phyloP scores from a whole-genome alignment of 805 yeast genomes.

The Cyberlindnera galapagoensis region DNA sequence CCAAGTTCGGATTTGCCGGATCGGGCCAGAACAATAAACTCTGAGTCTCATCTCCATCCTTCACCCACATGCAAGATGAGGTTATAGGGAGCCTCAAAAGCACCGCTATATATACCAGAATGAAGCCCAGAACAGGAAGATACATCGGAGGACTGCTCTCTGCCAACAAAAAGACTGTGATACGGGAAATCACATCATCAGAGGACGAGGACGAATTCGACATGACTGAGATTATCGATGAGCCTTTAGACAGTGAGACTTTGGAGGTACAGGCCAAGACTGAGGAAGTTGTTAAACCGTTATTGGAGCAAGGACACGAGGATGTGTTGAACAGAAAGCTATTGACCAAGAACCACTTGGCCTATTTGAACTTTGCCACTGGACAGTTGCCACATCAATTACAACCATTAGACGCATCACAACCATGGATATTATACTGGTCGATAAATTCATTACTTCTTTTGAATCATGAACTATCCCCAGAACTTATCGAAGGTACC shows the following conservation, averaged over 20 bases:
- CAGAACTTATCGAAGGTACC: constrained; percentile 25
- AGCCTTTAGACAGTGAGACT: constrained; percentile 31
- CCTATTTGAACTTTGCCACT: constrained; percentile 15
- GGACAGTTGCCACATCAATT: constrained; percentile 19
- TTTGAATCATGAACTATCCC: constrained; percentile 28
- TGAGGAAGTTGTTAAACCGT: constrained; percentile 24
- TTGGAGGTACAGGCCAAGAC: constrained; percentile 28
- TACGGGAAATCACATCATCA: constrained; percentile 6
- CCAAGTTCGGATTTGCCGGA: too few relatives aligned
- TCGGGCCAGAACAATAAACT: constrained; percentile 2
- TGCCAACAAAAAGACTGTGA: constrained; percentile 1
- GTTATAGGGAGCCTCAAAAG: too few relatives aligned
- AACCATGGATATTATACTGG: constrained; percentile 91
- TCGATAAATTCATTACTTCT: constrained; percentile 46
- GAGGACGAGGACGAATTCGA: too few relatives aligned
- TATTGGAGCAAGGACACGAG: constrained; percentile 25
- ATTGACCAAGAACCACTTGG: constrained; percentile 12
- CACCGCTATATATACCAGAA: too few relatives aligned
- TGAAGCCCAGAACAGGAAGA: too few relatives aligned
- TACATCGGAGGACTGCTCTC: too few relatives aligned
- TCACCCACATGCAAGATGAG: too few relatives aligned
- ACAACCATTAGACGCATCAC: constrained; percentile 73
- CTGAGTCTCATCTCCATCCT: too few relatives aligned
- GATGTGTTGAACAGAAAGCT: constrained; percentile 15
- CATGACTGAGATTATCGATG: constrained; percentile 18